phyloP scores from a whole-genome alignment of 305 asterid genomes.

The Fraxinus greggii region DNA sequence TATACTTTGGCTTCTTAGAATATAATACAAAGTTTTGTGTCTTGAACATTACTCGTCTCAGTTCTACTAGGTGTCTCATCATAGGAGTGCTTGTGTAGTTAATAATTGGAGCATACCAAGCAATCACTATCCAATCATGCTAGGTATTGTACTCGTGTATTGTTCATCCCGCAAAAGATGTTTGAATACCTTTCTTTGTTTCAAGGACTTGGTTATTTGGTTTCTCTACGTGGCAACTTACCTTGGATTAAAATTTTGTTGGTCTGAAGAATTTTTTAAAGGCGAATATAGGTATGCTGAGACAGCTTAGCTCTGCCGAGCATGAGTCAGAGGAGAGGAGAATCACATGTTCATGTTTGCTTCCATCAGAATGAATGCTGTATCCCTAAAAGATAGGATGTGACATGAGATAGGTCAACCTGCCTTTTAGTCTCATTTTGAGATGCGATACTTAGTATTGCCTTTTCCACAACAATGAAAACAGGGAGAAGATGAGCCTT shows the following conservation, averaged over 20 bases:
- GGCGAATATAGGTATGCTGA: neutral
- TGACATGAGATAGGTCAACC: neutral
- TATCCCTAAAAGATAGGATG: neutral
- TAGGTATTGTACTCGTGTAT: neutral
- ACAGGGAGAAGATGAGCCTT: neutral
- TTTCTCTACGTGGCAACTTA: neutral
- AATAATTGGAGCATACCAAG: neutral
- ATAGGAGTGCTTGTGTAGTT: neutral
- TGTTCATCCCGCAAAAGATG: neutral
- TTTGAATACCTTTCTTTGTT: neutral
- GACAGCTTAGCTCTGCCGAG: neutral
- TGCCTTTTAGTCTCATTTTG: neutral
- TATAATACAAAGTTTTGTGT: neutral
- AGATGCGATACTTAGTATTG: neutral
- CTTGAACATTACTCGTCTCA: neutral
- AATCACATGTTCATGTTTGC: neutral
- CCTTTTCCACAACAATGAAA: neutral
- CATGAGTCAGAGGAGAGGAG: neutral
- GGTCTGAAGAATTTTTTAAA: neutral
- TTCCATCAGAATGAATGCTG: neutral
- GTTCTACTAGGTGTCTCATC: neutral
- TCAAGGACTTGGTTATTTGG: neutral
- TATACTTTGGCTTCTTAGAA: neutral
- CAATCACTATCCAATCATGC: neutral
- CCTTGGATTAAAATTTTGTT: neutral